phyloP scores from a whole-genome alignment of 306 rosid genomes.

The Quercus alba region DNA sequence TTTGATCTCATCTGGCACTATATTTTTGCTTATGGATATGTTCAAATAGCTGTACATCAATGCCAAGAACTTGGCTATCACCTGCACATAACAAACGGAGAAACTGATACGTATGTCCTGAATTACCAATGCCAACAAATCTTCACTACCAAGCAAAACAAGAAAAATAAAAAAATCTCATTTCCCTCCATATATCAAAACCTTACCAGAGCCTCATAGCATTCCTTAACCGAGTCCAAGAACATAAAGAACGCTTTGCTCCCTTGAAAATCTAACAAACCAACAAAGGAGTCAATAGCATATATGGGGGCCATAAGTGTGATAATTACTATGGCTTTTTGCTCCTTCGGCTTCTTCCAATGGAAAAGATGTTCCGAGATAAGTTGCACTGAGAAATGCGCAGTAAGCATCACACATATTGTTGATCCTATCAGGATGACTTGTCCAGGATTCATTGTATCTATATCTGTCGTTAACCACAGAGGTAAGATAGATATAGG shows the following conservation, averaged over 20 bases:
- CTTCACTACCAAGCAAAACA: background rate
- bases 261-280: conserved; percentile 75
- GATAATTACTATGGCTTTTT: conserved; percentile 79
- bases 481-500: background rate
- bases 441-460: conserved; percentile 15
- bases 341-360: conserved; percentile 97
- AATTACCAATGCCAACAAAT: background rate
- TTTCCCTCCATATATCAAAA: background rate
- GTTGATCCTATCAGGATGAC: conserved; percentile 20
- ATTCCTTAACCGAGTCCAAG: conserved; percentile 84
- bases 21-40: conserved; percentile 72
- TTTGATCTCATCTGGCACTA: conserved; percentile 86
- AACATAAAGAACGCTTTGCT: conserved; percentile 73
- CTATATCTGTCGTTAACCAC: background rate
- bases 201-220: conserved; percentile 87
- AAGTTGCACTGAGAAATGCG: conserved; percentile 25
- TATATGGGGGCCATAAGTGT: conserved; percentile 94
- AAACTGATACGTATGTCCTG: background rate
- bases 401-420: conserved; percentile 30
- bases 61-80: conserved; percentile 90
- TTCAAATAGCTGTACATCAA: conserved; percentile 92
- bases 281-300: conserved; percentile 77
- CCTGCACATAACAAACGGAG: conserved; percentile 37
- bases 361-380: conserved; percentile 22
- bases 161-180: no score